A percentile compares a stretch with the other conserved stretches of the same genome.
These are phyloP conservation scores for Colletotrichum navitas DNA, from an alignment of 2,329 filamentous ascomycete genomes.

Conservation along the genomic window DNA sequence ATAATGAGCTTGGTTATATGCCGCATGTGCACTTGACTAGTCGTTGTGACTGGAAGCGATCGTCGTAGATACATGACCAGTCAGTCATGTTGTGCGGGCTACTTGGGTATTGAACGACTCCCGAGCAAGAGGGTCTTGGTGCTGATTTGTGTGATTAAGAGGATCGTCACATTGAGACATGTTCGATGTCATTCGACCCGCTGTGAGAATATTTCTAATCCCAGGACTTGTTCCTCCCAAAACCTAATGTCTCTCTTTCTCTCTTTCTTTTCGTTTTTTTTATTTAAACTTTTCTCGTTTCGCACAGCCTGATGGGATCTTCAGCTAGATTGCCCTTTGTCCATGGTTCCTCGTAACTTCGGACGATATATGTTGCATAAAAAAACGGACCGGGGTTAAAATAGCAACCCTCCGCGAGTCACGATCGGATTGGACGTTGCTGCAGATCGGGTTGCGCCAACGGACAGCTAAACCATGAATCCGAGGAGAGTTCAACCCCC, in stretches of 20 bases:
- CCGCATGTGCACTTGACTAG: background rate
- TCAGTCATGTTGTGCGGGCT: background rate
- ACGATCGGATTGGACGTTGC: background rate
- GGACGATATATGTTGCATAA: background rate
- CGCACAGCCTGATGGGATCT: background rate
- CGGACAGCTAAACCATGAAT: slow-evolving; percentile 14
- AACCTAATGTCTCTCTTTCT: background rate
- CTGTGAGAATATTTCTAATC: background rate
- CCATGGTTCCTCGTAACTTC: background rate
- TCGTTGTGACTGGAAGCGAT: background rate
- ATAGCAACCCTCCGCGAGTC: slow-evolving; percentile 13
- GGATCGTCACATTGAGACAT: background rate
- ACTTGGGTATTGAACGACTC: background rate
- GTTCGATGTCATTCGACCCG: background rate
- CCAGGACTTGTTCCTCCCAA: background rate
- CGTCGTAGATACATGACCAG: background rate
- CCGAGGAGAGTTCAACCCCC: background rate
- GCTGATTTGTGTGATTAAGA: background rate
- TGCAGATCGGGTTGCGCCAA: background rate
- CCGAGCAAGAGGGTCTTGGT: background rate
- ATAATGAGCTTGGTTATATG: background rate
- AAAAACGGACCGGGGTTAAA: background rate
- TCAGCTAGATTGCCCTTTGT: background rate
- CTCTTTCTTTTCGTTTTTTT: too few relatives aligned
- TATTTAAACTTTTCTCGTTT: too few relatives aligned